phyloP scores from a whole-genome alignment of 2,329 filamentous ascomycete species.

The Colletotrichum sp. region DNA sequence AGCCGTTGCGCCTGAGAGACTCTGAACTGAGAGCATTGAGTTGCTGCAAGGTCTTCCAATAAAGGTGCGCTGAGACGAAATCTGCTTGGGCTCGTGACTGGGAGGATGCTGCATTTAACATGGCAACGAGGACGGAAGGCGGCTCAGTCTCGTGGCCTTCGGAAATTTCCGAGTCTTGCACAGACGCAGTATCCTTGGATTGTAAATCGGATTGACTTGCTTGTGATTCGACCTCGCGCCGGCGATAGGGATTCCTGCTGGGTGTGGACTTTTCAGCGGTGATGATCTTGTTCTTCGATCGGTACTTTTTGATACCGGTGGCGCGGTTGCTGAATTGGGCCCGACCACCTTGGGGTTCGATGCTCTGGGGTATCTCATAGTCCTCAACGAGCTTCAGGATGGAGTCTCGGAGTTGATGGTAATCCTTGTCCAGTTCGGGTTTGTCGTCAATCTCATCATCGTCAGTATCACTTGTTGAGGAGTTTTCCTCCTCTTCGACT shows the following conservation, averaged over 20 bases:
- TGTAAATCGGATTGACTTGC: background rate
- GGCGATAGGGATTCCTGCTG: slow-evolving; percentile 65
- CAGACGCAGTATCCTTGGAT: slow-evolving; percentile 8
- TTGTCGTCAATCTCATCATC: slow-evolving; percentile 67
- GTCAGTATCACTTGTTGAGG: slow-evolving; percentile 64
- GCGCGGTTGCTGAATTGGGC: slow-evolving; percentile 76
- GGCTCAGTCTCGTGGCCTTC: slow-evolving; percentile 8
- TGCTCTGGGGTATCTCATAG: slow-evolving; percentile 76
- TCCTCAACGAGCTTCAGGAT: slow-evolving; percentile 83
- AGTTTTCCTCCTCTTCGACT: slow-evolving; percentile 66
- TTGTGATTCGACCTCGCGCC: slow-evolving; percentile 24
- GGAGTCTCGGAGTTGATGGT: slow-evolving; percentile 80
- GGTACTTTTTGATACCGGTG: slow-evolving; percentile 64
- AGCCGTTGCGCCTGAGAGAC: slow-evolving; percentile 70
- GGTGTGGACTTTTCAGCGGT: slow-evolving; percentile 55
- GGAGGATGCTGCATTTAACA: slow-evolving; percentile 78
- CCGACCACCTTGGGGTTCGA: slow-evolving; percentile 63
- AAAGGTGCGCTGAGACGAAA: slow-evolving; percentile 83
- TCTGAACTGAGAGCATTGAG: slow-evolving; percentile 67
- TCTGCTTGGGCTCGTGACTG: slow-evolving; percentile 82
- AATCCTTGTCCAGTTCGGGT: slow-evolving; percentile 76
- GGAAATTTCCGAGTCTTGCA: slow-evolving; percentile 19
- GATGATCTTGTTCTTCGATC: slow-evolving; percentile 63
- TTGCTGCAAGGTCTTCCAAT: slow-evolving; percentile 82
- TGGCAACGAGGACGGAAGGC: slow-evolving; percentile 64